Conservation (phyloP, 306 rosid genomes). For the Oemleria cerasiformis region DNA sequence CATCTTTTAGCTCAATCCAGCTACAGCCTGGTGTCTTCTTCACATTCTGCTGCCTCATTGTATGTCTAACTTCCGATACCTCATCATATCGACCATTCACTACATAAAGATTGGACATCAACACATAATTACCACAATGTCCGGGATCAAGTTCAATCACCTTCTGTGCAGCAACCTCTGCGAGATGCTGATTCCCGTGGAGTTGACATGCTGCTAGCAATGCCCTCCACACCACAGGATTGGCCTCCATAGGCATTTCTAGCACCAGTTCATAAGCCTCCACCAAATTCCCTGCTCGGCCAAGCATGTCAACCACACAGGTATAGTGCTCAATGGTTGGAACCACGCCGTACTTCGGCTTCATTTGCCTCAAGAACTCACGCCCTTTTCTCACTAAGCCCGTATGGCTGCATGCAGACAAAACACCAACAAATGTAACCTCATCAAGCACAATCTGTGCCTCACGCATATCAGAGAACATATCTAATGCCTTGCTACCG, state of each 20-base stretch:
- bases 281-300: slow-evolving; percentile 61
- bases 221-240: slow-evolving; percentile 77
- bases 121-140: slow-evolving; percentile 76
- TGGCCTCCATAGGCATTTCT: slow-evolving; percentile 60
- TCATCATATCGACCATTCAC: slow-evolving; percentile 66
- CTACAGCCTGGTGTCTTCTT: slow-evolving; percentile 81
- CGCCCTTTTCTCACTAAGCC: slow-evolving; percentile 70
- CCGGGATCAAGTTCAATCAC: slow-evolving; percentile 68
- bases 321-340: slow-evolving; percentile 87
- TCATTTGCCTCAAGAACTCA: slow-evolving; percentile 54
- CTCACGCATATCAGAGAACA: slow-evolving; percentile 49
- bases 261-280: slow-evolving; percentile 56
- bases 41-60: slow-evolving; percentile 73
- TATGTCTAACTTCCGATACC: slow-evolving; percentile 58
- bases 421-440: slow-evolving; percentile 63
- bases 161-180: slow-evolving; percentile 50
- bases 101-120: too few species aligned
- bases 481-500: slow-evolving; percentile 51
- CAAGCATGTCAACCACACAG: slow-evolving; percentile 79
- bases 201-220: slow-evolving; percentile 72
- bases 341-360: slow-evolving; percentile 44
- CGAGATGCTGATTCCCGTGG: slow-evolving; percentile 59
- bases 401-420: slow-evolving; percentile 76
- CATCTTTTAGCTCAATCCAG: slow-evolving; percentile 82
- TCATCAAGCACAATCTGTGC: slow-evolving; percentile 49